Conservation (phyloP, 208 protist species). For the Leishmania lainsoni region DNA sequence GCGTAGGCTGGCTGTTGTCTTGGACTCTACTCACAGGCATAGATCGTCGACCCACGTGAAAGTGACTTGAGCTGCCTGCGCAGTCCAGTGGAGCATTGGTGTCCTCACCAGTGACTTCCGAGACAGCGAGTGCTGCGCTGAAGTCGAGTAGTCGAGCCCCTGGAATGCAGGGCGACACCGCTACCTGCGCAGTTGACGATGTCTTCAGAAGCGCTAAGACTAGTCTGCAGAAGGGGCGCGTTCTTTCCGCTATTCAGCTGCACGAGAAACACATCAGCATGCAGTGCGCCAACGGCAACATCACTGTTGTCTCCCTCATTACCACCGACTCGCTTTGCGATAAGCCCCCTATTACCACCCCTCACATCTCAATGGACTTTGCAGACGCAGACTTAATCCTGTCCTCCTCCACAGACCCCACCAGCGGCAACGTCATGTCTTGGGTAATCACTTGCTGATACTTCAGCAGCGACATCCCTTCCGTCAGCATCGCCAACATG, state of each 20-base stretch:
- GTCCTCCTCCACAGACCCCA: slow-evolving; percentile 53
- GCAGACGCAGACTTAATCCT: slow-evolving; percentile 57
- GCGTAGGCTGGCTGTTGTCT: too few relatives aligned
- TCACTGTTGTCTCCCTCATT: not conserved
- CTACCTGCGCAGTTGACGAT: slow-evolving; percentile 27
- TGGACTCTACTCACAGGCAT: too few relatives aligned
- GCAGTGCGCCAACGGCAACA: slow-evolving; percentile 13
- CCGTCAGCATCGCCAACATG: slow-evolving; percentile 43
- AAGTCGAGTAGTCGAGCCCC: too few relatives aligned
- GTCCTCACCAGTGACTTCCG: too few relatives aligned
- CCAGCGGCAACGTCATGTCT: slow-evolving; percentile 3
- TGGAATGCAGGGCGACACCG: too few relatives aligned
- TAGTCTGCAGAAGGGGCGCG: slow-evolving; percentile 21
- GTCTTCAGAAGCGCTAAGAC: slow-evolving; percentile 45
- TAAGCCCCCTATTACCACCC: slow-evolving; percentile 33
- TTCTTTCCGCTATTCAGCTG: slow-evolving; percentile 46
- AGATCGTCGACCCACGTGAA: too few relatives aligned
- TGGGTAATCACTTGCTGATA: slow-evolving; percentile 53
- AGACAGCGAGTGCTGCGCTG: too few relatives aligned
- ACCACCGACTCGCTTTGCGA: slow-evolving; percentile 1
- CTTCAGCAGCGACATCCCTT: slow-evolving; percentile 20
- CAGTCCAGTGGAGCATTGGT: too few relatives aligned
- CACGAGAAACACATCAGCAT: slow-evolving; percentile 51
- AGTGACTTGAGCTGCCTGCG: too few relatives aligned
- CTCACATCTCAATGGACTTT: slow-evolving; percentile 43